Conservation (phyloP, 768 basidiomycete genomes). For the Termitomyces sp. region DNA sequence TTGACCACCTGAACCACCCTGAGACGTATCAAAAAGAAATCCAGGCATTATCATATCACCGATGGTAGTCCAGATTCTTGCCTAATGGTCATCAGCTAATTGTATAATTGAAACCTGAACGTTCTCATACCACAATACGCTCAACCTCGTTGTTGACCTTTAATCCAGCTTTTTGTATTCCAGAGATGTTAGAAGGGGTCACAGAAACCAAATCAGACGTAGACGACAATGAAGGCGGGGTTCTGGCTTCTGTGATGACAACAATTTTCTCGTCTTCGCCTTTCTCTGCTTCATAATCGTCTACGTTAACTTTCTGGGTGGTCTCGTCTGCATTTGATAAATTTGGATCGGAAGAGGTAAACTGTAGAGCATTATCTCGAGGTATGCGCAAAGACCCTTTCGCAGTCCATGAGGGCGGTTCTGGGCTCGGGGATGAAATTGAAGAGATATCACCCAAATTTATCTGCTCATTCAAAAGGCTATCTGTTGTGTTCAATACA, state of each 20-base stretch:
- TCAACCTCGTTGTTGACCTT: conserved; percentile 61
- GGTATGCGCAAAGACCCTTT: background rate
- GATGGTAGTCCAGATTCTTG: conserved; percentile 63
- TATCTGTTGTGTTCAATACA: conserved; percentile 46
- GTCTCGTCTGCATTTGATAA: background rate
- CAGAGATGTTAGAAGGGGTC: conserved; percentile 1
- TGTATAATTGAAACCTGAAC: background rate
- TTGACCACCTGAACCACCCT: conserved; percentile 25
- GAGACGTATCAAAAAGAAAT: conserved; percentile 31
- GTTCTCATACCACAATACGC: conserved; percentile 47
- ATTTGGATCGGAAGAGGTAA: background rate
- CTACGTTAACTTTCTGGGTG: background rate
- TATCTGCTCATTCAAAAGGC: conserved; percentile 56
- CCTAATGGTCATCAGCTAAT: conserved; percentile 28
- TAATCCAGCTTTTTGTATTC: conserved; percentile 25
- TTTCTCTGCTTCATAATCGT: background rate
- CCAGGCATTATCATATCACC: conserved; percentile 62
- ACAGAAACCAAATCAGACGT: background rate
- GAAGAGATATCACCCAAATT: conserved; percentile 49
- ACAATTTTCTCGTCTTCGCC: background rate
- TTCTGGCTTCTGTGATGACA: background rate
- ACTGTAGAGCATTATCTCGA: background rate
- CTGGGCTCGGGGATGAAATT: conserved; percentile 37
- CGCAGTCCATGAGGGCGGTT: conserved; percentile 9
- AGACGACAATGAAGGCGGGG: background rate